phyloP scores from a whole-genome alignment of 1,139 yeast genomes.

The Pichia cactophila region DNA sequence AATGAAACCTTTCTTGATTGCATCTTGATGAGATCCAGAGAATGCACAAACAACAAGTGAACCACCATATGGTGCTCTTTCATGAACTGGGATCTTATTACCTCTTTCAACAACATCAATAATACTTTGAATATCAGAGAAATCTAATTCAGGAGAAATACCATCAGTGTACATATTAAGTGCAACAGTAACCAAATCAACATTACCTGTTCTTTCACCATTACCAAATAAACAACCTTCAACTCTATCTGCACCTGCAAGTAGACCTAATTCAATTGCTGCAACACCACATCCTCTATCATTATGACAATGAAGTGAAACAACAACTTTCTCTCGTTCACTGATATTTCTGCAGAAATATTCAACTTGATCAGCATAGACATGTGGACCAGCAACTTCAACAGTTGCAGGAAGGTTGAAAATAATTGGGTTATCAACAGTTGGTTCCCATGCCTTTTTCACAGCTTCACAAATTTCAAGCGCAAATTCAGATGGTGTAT shows the following conservation, averaged over 20 bases:
- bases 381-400: conserved; percentile 88
- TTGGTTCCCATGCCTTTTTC: conserved; percentile 87
- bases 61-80: conserved; percentile 96
- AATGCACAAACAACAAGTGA: conserved; percentile 93
- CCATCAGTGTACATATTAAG: conserved; percentile 94
- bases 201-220: conserved; percentile 98
- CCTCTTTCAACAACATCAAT: conserved; percentile 88
- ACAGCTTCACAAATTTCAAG: conserved; percentile 92
- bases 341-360: conserved; percentile 72
- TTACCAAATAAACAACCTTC: conserved; percentile 97
- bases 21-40: conserved; percentile 96
- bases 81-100: conserved; percentile 88
- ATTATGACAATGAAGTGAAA: conserved; percentile 91
- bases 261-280: conserved; percentile 85
- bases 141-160: conserved; percentile 77
- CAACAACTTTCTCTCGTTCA: conserved; percentile 79
- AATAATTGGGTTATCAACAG: conserved; percentile 75
- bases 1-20: conserved; percentile 88
- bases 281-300: conserved; percentile 98
- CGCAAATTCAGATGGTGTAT: conserved; percentile 79
- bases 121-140: conserved; percentile 73
- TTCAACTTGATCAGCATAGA: conserved; percentile 95
- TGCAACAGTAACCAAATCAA: conserved; percentile 91
- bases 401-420: conserved; percentile 97
- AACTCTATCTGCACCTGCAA: conserved; percentile 97